These are phyloP conservation scores for Cutaneotrichosporon sp. DNA, from an alignment of 1,284 basidiomycete genomes.

Conservation along the genomic window DNA sequence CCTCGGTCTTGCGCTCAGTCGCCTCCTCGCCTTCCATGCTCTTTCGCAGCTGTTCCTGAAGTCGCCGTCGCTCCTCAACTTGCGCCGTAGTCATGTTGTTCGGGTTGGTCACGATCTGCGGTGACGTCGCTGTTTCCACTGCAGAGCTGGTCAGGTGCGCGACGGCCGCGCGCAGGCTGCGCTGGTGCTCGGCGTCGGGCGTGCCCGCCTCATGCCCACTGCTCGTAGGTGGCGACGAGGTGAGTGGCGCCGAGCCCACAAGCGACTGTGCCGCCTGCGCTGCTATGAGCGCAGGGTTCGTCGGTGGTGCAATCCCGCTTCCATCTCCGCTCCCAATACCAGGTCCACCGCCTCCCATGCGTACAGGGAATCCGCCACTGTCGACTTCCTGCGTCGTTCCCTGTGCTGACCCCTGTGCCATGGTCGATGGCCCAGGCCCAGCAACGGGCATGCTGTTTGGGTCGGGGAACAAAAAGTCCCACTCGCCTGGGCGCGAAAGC, in stretches of 20 bases:
- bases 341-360: conserved; percentile 3
- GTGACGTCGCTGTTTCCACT: conserved; percentile 1
- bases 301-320: too few relatives aligned
- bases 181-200: conserved; percentile 13
- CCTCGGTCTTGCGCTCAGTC: conserved; percentile 33
- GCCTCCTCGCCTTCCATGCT: conserved; percentile 27
- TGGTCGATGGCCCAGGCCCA: conserved; percentile 10
- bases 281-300: too few relatives aligned
- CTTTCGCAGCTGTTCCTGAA: conserved; percentile 30
- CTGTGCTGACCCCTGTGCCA: neutral
- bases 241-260: neutral
- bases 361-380: conserved; percentile 1
- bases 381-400: neutral
- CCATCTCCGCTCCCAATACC: neutral
- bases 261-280: too few relatives aligned
- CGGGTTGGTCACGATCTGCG: conserved; percentile 13
- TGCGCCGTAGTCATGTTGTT: conserved; percentile 27
- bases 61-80: conserved; percentile 28
- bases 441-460: conserved; percentile 5
- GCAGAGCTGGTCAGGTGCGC: conserved; percentile 17
- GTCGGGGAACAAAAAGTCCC: conserved; percentile 20
- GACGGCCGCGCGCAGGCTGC: conserved; percentile 17
- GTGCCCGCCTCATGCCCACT: conserved; percentile 2
- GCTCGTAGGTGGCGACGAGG: neutral
- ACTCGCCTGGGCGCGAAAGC: conserved; percentile 3